phyloP scores from a whole-genome alignment of 305 asterid species.

The Fraxinus sp. region DNA sequence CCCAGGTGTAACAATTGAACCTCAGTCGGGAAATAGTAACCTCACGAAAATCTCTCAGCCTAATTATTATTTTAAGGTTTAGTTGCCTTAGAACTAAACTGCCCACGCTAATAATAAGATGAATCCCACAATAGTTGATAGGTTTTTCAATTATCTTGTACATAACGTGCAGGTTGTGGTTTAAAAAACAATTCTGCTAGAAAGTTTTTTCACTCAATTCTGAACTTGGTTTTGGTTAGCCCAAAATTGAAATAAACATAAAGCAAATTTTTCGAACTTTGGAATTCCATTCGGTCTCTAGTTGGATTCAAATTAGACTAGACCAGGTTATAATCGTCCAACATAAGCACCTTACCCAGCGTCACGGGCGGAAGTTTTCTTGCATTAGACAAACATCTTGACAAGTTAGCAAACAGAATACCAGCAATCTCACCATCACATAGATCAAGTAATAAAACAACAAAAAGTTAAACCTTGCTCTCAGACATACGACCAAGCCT shows the following conservation, averaged over 20 bases:
- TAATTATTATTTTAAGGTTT: not conserved
- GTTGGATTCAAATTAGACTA: not conserved
- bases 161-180: not conserved
- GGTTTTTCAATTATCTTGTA: not conserved
- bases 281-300: not conserved
- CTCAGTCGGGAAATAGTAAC: not conserved
- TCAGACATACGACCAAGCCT: slow-evolving; percentile 71
- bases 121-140: not conserved
- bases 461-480: slow-evolving; percentile 46
- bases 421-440: not conserved
- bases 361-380: not conserved
- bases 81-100: not conserved
- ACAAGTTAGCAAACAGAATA: not conserved
- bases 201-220: not conserved
- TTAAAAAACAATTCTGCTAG: not conserved
- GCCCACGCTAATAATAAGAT: not conserved
- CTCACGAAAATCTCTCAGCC: not conserved
- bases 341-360: not conserved
- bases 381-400: not conserved
- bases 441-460: not conserved
- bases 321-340: not conserved
- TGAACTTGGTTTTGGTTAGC: not conserved
- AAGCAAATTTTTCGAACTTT: not conserved
- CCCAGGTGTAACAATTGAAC: not conserved
- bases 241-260: not conserved